Evolutionary conservation across 2,329 filamentous ascomycete genomes (phyloP), one percentile per base, ranked within the genome.

Genomic region (Phialophora tarda): DNA sequence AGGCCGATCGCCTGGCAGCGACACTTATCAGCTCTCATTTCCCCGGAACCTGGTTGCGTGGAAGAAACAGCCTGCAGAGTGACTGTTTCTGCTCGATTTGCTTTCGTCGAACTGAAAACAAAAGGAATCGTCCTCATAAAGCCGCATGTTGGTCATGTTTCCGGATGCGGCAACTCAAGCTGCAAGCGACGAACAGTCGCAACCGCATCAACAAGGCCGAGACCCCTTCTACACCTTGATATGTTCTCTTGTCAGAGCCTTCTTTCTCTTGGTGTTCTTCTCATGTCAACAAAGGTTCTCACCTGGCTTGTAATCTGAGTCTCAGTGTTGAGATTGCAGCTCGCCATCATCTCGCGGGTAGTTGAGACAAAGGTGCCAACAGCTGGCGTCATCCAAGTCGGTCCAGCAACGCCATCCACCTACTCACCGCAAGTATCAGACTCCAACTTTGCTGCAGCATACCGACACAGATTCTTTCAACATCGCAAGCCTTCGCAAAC

Each of bases 221-320:
- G 63, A 63, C 60, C 56, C 55, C 59, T 54, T 44, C 58, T 24
- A 26, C 21, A 57, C 57, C 51, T 68, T 70, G 65, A 71, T 66
- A 71, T 70, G 65, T 60, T 62, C 54, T 53, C 59, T 63, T 69
- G 63, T 55, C 56, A 54, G 62, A 53, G 53, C 58, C 61, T 44
- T 44, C 38, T 64, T 69, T 69, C 61, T 67, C 60, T 56, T 69
- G 55, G 50, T 63, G 21, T 59, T 66, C 59, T 65, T 68, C 65
- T 69, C 67, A 47, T 56, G 32, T 65, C 62, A 66, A 71, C 69
- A 71, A 71, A 71, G 69, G 51, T 71, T 59, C 30, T 58, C 59
- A 63, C 30, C 41, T 30, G 41, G 44, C 63, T 47, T 53, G 59
- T 53, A 32, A 51, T 41, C 47, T 32, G 23, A 48, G 62, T 63